These are phyloP conservation scores for Solanum stenotomum DNA, from an alignment of 257 asterid genomes.

Conservation along the genomic window DNA sequence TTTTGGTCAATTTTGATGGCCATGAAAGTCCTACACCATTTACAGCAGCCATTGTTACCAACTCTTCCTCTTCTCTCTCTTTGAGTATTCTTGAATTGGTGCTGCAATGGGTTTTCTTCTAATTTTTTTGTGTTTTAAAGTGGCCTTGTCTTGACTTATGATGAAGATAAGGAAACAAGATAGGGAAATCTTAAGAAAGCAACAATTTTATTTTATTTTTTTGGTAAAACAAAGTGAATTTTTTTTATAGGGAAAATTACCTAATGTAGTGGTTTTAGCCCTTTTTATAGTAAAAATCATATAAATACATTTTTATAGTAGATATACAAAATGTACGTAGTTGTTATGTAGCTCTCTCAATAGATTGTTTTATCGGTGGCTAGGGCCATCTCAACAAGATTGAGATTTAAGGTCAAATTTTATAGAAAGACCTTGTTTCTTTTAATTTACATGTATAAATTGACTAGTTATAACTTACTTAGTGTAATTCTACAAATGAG, in stretches of 20 bases:
- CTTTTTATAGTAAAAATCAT: neutral
- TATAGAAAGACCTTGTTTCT: too few relatives aligned
- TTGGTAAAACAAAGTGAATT: neutral
- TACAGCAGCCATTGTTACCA: constrained; percentile 9
- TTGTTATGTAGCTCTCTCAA: too few relatives aligned
- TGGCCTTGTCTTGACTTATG: neutral
- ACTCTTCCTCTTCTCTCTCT: neutral
- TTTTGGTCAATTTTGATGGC: constrained; percentile 13
- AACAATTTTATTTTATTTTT: neutral
- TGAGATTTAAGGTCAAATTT: too few relatives aligned
- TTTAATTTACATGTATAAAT: too few relatives aligned
- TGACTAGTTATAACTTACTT: too few relatives aligned
- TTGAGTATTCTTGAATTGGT: neutral
- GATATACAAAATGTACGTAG: too few relatives aligned
- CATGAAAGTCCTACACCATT: constrained; percentile 10
- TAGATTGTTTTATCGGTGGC: too few relatives aligned
- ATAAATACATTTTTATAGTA: too few relatives aligned
- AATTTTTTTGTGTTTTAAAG: neutral
- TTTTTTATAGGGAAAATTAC: neutral
- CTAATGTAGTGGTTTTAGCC: neutral
- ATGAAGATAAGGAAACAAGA: neutral
- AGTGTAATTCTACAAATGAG: too few relatives aligned
- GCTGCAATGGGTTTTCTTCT: neutral
- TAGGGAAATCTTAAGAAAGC: neutral
- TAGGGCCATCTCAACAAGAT: too few relatives aligned